A percentile compares a stretch with the other conserved stretches of the same genome.
These are phyloP conservation scores for Penicillium sp. DNA, from an alignment of 2,329 filamentous ascomycete species.

Conservation along the genomic window DNA sequence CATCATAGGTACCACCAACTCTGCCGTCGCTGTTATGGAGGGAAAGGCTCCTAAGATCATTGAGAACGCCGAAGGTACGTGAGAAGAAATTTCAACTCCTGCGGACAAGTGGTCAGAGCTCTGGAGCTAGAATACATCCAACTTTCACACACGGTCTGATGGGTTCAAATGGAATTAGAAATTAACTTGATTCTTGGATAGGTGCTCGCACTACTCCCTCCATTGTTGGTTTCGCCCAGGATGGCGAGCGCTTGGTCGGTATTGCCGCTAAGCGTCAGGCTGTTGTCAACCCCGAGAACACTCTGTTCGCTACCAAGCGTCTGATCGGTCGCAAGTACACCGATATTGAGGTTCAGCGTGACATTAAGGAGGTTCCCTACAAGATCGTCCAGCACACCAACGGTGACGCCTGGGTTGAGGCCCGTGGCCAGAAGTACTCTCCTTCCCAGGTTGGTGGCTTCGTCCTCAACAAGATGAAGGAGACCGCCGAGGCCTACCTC, in stretches of 20 bases:
- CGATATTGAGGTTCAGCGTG: slow-evolving; percentile 89
- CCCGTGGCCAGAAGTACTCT: slow-evolving; percentile 92
- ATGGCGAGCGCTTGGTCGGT: slow-evolving; percentile 94
- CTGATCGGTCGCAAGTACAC: slow-evolving; percentile 97
- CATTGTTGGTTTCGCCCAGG: slow-evolving; percentile 91
- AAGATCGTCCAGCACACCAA: slow-evolving; percentile 98
- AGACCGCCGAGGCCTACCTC: slow-evolving; percentile 92
- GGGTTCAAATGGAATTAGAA: neutral
- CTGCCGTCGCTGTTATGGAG: slow-evolving; percentile 95
- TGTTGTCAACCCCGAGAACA: slow-evolving; percentile 98
- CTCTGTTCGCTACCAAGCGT: slow-evolving; percentile 96
- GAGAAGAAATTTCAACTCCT: slow-evolving; percentile 16
- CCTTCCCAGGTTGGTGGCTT: slow-evolving; percentile 98
- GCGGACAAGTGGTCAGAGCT: slow-evolving; percentile 10
- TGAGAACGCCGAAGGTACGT: slow-evolving; percentile 88
- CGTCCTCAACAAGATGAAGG: slow-evolving; percentile 97
- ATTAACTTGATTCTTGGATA: slow-evolving; percentile 36
- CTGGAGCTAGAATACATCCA: neutral
- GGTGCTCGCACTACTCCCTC: slow-evolving; percentile 89
- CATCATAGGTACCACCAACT: slow-evolving; percentile 79
- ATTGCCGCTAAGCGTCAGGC: slow-evolving; percentile 97
- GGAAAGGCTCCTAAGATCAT: slow-evolving; percentile 94
- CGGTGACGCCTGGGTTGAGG: slow-evolving; percentile 93
- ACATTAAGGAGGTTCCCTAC: slow-evolving; percentile 96
- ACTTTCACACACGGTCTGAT: neutral